Conservation (phyloP, 495 filamentous ascomycete species). For the Cenococcum geophilum region DNA sequence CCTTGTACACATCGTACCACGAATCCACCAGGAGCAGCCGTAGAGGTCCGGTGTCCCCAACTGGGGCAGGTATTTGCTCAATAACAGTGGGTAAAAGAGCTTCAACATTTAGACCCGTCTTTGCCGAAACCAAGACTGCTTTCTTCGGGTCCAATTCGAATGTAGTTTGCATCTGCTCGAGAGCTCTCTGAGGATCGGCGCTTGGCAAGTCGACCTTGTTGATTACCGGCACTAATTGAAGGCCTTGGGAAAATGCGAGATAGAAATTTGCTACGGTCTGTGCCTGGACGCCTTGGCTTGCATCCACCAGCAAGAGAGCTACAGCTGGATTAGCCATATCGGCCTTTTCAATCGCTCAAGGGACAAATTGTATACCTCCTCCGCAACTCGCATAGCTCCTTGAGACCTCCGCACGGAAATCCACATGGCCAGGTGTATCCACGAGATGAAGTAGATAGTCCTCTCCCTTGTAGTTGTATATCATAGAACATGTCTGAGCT, state of each 20-base stretch:
- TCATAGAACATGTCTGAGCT: constrained; percentile 96
- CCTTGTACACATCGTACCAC: constrained; percentile 94
- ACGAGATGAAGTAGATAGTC: constrained; percentile 94
- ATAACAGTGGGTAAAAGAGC: constrained; percentile 76
- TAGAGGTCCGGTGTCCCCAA: constrained; percentile 68
- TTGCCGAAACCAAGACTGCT: constrained; percentile 84
- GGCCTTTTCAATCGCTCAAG: not conserved
- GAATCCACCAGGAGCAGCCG: constrained; percentile 89
- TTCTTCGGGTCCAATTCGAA: constrained; percentile 82
- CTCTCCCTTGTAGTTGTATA: constrained; percentile 76
- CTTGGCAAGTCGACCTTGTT: constrained; percentile 94
- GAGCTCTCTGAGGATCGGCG: constrained; percentile 74
- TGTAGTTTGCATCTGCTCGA: constrained; percentile 74
- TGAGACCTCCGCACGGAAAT: constrained; percentile 93
- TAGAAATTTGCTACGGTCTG: constrained; percentile 98
- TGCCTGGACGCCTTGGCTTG: constrained; percentile 85
- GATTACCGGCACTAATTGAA: constrained; percentile 81
- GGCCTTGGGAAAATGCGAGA: constrained; percentile 83
- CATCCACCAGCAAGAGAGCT: constrained; percentile 87
- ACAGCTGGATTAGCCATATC: not conserved
- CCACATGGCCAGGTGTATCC: constrained; percentile 95
- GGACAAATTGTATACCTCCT: constrained; percentile 41
- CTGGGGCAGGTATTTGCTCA: constrained; percentile 72
- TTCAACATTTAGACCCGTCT: constrained; percentile 83
- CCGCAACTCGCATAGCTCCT: constrained; percentile 93